Conservation (phyloP, 2,329 filamentous ascomycete genomes). For the Cladosporium sp. region DNA sequence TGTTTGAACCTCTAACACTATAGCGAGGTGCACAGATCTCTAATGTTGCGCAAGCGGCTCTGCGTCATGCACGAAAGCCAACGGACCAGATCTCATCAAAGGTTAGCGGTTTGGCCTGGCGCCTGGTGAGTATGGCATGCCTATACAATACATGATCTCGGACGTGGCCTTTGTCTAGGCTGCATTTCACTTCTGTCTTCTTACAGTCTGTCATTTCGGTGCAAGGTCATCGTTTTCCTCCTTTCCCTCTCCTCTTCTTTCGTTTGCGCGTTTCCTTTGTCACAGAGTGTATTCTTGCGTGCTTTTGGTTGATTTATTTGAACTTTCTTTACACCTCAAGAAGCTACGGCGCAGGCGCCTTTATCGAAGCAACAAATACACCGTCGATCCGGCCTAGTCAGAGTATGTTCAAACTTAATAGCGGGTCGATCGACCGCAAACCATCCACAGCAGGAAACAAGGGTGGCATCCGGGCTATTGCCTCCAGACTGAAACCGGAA, state of each 20-base stretch:
- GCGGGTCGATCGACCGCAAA: neutral
- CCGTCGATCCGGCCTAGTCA: neutral
- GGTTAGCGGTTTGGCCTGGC: slow-evolving; percentile 7
- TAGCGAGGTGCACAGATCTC: slow-evolving; percentile 1
- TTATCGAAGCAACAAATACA: neutral
- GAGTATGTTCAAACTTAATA: slow-evolving; percentile 4
- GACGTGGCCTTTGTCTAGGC: slow-evolving; percentile 1
- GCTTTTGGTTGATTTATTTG: neutral
- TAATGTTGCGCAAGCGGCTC: slow-evolving; percentile 10
- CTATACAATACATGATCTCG: slow-evolving; percentile 7
- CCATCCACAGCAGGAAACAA: slow-evolving; percentile 2
- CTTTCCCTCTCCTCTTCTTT: neutral
- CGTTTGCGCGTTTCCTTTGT: slow-evolving; percentile 1
- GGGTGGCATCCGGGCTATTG: neutral
- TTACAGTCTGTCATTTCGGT: neutral
- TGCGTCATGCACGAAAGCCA: slow-evolving; percentile 10
- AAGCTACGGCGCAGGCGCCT: slow-evolving; percentile 11
- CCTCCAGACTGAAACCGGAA: slow-evolving; percentile 10
- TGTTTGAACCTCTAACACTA: neutral
- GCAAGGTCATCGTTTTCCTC: neutral
- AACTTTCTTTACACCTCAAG: neutral
- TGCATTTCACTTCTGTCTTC: neutral
- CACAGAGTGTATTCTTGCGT: neutral
- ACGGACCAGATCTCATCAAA: neutral
- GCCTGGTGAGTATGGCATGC: neutral